Evolutionary conservation across 345 rosid genomes (phyloP).

Genomic region (Salix purpurea): DNA sequence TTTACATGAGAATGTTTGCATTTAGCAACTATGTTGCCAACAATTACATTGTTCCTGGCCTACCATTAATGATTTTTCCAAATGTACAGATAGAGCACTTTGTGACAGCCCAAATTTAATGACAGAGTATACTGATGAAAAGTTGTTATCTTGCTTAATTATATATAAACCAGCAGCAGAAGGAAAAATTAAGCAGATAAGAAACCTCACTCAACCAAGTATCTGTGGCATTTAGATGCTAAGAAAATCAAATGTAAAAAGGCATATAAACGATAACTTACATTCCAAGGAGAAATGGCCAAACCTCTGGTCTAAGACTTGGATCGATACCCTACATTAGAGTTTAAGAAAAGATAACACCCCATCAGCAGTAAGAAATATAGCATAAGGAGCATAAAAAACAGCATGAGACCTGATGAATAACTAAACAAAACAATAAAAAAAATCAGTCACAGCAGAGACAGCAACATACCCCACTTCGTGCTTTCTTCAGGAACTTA

Average conservation of each 20-base stretch:
- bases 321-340: slow-evolving; percentile 77
- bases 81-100: not conserved
- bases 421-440: not conserved
- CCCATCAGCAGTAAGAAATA: slow-evolving; percentile 6
- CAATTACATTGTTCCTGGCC: not conserved
- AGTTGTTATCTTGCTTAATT: not conserved
- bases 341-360: slow-evolving; percentile 11
- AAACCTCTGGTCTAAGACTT: slow-evolving; percentile 82
- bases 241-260: not conserved
- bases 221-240: not conserved
- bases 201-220: not conserved
- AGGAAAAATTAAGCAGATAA: not conserved
- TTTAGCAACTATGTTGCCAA: not conserved
- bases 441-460: not conserved
- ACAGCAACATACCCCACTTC: slow-evolving; percentile 74
- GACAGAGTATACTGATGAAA: not conserved
- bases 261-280: slow-evolving; percentile 34
- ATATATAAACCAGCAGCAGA: not conserved
- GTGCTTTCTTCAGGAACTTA: slow-evolving; percentile 81
- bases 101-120: not conserved
- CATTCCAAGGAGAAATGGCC: slow-evolving; percentile 98
- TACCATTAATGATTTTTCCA: not conserved
- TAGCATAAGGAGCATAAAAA: slow-evolving; percentile 1
- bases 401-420: not conserved
- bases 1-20: not conserved